phyloP scores from a whole-genome alignment of 805 yeast species.

The Yamadazyma akitaensis region DNA sequence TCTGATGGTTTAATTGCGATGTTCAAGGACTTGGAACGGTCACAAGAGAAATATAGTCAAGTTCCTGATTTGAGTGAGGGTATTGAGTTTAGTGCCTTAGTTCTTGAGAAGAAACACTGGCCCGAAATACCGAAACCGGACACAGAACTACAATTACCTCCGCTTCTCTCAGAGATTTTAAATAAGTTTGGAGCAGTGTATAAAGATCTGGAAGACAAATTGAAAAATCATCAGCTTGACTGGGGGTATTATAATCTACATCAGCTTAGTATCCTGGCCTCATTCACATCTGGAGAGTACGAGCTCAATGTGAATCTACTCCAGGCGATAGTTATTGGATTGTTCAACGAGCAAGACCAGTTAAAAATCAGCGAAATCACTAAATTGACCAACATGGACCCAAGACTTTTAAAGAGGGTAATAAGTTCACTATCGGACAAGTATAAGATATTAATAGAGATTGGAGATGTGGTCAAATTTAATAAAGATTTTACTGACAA shows the following conservation, averaged over 20 bases:
- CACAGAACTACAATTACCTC: conserved; percentile 24
- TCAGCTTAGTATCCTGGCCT: conserved; percentile 31
- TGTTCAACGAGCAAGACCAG: conserved; percentile 30
- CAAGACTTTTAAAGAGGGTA: conserved; percentile 25
- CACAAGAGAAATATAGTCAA: conserved; percentile 17
- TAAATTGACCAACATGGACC: conserved; percentile 29
- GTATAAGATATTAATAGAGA: conserved; percentile 23
- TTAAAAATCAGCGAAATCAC: conserved; percentile 21
- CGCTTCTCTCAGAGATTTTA: conserved; percentile 16
- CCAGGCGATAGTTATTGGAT: conserved; percentile 40
- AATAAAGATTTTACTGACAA: conserved; percentile 29
- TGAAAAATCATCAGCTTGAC: conserved; percentile 28
- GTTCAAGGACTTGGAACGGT: conserved; percentile 30
- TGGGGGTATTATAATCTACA: conserved; percentile 44
- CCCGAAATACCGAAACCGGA: conserved; percentile 33
- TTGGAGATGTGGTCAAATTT: conserved; percentile 14
- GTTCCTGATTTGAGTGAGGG: neutral
- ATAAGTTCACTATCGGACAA: conserved; percentile 31
- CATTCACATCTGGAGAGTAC: conserved; percentile 29
- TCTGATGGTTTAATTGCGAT: conserved; percentile 25
- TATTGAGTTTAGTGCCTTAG: conserved; percentile 28
- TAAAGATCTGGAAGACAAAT: conserved; percentile 18
- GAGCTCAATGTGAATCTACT: conserved; percentile 39
- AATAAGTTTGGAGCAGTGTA: conserved; percentile 21
- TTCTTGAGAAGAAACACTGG: conserved; percentile 37